phyloP scores from a whole-genome alignment of 495 filamentous ascomycete genomes.

The Hyaloscypha variabilis region DNA sequence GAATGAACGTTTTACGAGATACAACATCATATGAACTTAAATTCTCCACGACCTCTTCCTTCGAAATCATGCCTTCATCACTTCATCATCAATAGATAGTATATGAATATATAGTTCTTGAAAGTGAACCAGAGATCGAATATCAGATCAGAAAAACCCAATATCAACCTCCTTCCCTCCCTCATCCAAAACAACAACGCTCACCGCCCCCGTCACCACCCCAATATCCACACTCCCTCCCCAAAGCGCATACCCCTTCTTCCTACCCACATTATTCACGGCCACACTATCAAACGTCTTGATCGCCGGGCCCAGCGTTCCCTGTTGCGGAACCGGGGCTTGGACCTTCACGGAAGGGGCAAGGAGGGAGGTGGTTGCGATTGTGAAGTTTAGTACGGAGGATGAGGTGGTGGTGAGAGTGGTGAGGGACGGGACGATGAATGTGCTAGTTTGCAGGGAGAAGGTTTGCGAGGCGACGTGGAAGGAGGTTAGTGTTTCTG shows the following conservation, averaged over 20 bases:
- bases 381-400: constrained; percentile 28
- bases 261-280: constrained; percentile 6
- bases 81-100: too few species aligned
- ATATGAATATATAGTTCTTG: too few species aligned
- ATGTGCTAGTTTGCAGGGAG: constrained; percentile 31
- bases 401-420: constrained; percentile 9
- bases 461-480: constrained; percentile 27
- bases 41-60: background rate
- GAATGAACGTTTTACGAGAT: too few species aligned
- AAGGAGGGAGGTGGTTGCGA: constrained; percentile 17
- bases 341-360: constrained; percentile 26
- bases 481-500: too few species aligned
- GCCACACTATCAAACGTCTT: constrained; percentile 10
- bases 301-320: constrained; percentile 37
- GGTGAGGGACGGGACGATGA: constrained; percentile 34
- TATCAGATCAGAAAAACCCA: constrained; percentile 5
- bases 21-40: background rate
- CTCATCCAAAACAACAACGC: constrained; percentile 9
- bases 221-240: constrained; percentile 14
- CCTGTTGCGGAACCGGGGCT: constrained; percentile 32
- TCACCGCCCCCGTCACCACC: constrained; percentile 2
- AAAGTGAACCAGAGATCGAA: too few species aligned
- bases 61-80: background rate
- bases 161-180: constrained; percentile 18
- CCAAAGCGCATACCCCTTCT: constrained; percentile 16